phyloP scores from a whole-genome alignment of 2,329 filamentous ascomycete genomes.

The Colletotrichum musae region DNA sequence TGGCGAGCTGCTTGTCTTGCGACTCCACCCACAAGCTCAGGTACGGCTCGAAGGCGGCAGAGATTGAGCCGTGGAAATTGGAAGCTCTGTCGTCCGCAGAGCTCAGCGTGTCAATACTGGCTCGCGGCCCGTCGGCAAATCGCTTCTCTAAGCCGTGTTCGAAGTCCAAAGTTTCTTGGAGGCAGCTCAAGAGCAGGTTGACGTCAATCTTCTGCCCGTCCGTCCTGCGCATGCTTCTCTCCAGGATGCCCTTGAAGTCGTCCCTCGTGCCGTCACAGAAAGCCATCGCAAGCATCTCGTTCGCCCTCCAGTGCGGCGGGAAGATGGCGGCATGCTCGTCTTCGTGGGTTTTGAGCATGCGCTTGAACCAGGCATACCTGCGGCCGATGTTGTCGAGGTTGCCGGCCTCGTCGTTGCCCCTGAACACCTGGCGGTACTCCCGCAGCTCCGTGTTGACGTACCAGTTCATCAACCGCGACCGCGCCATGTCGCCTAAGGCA shows the following conservation, averaged over 20 bases:
- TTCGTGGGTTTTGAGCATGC: constrained; percentile 96
- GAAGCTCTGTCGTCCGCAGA: constrained; percentile 83
- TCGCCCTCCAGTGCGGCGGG: constrained; percentile 88
- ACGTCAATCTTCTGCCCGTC: constrained; percentile 89
- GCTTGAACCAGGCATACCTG: constrained; percentile 95
- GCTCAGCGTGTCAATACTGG: constrained; percentile 90
- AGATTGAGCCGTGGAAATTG: constrained; percentile 91
- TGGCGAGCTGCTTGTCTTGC: constrained; percentile 89
- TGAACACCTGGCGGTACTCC: constrained; percentile 95
- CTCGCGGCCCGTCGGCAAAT: constrained; percentile 80
- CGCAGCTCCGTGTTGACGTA: constrained; percentile 97
- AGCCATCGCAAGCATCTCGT: constrained; percentile 88
- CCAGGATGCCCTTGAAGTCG: constrained; percentile 93
- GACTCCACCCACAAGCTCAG: constrained; percentile 97
- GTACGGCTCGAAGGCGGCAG: constrained; percentile 97
- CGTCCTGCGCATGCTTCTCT: constrained; percentile 84
- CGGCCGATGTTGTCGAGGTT: constrained; percentile 96
- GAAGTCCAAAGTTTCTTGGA: constrained; percentile 97
- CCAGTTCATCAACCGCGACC: constrained; percentile 89
- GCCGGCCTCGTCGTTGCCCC: constrained; percentile 96
- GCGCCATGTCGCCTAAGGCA: constrained; percentile 89
- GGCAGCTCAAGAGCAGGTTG: constrained; percentile 86
- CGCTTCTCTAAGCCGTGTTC: constrained; percentile 91
- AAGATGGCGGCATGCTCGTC: constrained; percentile 93
- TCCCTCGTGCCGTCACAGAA: constrained; percentile 97